Percentiles rank a stretch among this genome's conserved stretches.
Conservation (phyloP, 208 protist genomes). For the Tritrichomonas foetus region DNA sequence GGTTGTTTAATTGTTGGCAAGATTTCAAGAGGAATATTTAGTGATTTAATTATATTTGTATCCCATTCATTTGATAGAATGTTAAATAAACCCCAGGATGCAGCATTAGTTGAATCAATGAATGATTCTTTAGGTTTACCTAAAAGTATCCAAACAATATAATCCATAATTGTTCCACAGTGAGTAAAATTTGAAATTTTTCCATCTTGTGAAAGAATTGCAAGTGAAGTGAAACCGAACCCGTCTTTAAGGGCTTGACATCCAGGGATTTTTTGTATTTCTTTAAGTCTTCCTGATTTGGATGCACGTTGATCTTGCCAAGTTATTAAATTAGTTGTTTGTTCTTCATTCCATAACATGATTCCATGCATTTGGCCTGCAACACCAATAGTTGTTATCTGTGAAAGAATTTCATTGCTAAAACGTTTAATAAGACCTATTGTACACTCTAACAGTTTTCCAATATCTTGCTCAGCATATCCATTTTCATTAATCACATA, state of each 20-base stretch:
- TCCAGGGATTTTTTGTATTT: neutral
- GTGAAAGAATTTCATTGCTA: neutral
- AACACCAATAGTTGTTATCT: neutral
- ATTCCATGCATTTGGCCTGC: slow-evolving; percentile 36
- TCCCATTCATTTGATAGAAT: neutral
- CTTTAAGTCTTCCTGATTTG: neutral
- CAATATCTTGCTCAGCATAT: neutral
- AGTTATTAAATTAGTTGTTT: neutral
- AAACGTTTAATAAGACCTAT: neutral
- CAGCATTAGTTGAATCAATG: neutral
- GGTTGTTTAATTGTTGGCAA: neutral
- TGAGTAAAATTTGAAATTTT: neutral
- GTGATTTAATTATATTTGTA: neutral
- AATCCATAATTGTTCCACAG: slow-evolving; percentile 26
- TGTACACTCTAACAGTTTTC: neutral
- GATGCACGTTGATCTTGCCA: neutral
- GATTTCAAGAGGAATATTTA: neutral
- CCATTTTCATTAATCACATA: neutral
- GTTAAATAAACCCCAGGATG: slow-evolving; percentile 3
- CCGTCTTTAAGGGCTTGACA: neutral
- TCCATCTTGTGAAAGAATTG: neutral
- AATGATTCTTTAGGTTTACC: neutral
- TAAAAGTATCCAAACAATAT: neutral
- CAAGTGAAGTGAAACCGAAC: neutral
- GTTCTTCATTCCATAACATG: neutral